Evolutionary conservation across 352 stramenopile species (phyloP).

Genomic region (Pythium aphanidermatum): DNA sequence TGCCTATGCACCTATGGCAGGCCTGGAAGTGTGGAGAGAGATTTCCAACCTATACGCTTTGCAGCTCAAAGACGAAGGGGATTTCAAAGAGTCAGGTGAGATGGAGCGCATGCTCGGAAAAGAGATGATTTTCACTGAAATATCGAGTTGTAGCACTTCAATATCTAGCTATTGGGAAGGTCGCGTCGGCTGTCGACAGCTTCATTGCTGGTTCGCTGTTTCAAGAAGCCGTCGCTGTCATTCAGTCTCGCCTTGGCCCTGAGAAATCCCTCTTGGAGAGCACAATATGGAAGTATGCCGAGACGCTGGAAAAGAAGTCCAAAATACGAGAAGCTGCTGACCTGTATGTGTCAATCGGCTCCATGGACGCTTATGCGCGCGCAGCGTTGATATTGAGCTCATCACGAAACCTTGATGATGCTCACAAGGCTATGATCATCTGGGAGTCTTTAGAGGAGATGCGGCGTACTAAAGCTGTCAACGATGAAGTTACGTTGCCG

Average conservation of each 20-base stretch:
- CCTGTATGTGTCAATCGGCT: conserved; percentile 3
- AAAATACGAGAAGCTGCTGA: conserved; percentile 2
- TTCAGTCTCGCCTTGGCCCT: conserved; percentile 32
- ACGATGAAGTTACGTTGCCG: background rate
- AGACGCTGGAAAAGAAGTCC: conserved; percentile 29
- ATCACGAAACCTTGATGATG: conserved; percentile 3
- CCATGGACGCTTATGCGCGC: background rate
- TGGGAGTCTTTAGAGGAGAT: background rate
- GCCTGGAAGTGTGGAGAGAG: conserved; percentile 64
- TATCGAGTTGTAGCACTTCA: conserved; percentile 44
- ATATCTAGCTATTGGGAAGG: conserved; percentile 53
- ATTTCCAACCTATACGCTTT: conserved; percentile 53
- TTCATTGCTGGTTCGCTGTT: conserved; percentile 33
- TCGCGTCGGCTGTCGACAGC: conserved; percentile 37
- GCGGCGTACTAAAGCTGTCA: background rate
- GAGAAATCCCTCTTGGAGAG: conserved; percentile 32
- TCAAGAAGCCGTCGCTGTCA: conserved; percentile 53
- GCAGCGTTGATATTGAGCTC: conserved; percentile 7
- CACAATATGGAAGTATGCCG: conserved; percentile 31
- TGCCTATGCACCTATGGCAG: conserved; percentile 65
- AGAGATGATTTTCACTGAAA: no score
- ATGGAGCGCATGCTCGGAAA: no score
- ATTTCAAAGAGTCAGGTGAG: conserved; percentile 42
- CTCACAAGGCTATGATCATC: background rate
- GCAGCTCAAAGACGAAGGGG: conserved; percentile 37